Base-by-base conservation (phyloP, 2,329 filamentous ascomycete genomes). In the Epichloe festucae region DNA sequence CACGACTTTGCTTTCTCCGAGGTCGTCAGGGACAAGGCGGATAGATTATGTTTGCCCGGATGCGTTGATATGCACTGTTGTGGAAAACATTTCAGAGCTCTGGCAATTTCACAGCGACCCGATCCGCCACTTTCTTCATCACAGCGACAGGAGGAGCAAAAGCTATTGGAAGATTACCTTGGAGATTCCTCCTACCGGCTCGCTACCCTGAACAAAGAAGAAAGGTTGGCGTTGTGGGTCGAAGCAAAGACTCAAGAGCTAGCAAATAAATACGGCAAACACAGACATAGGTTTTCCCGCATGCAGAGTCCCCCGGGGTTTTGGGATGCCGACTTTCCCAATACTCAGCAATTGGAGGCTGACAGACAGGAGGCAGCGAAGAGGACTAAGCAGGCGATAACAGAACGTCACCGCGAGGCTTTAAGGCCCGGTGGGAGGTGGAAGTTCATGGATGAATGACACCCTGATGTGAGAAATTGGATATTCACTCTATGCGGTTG, bases 251-350 rank as follows among this genome's bases (percentile, higher is more conserved):
- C 82, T 0, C 78, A 81, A 62, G 74, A 83, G 47, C 71, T 94
- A 56, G 85, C 90, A 1, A 83, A 90, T 61, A 77, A 79, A 55
- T 81, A 80, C 64, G 89, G 89, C 5, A 88, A 77, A 63, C 90
- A 96, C 67, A 77, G 85, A 52, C 79, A 91, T 58, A 76, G 81
- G 31, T 89, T 85, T 65, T 78, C 83, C 54, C 78, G 89, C 48
- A 76, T 79, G 55, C 74, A 71, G 44, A 88, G 85, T 10, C 90
- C 93, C 88, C 88, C 89, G 2, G 90, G 89, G 0, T 97, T 88
- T 64, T 98, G 93, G 93, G 77, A 87, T 50, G 78, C 85, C 2
- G 91, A 95, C 58, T 95, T 98, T 64, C 90, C 91, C 1, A 81
- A 73, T 27, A 96, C 93, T 1, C 93, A 97, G 64, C 87, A 96